phyloP scores from a whole-genome alignment of 73 alveolate species.

The Paramecium primaurelia region DNA sequence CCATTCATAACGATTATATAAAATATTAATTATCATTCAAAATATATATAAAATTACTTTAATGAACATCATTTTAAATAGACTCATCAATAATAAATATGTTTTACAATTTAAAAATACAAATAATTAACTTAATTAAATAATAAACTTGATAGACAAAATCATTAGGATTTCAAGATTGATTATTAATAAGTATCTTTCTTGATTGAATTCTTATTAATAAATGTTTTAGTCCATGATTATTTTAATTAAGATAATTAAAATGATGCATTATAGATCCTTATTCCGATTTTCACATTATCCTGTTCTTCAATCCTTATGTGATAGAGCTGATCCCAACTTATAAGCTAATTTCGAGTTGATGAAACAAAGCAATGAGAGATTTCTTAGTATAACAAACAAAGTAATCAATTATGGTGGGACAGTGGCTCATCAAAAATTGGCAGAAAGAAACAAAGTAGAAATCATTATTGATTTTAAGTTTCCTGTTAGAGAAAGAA shows the following conservation, averaged over 20 bases:
- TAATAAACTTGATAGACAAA: background rate
- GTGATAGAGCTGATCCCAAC: background rate
- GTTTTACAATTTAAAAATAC: background rate
- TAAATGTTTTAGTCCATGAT: background rate
- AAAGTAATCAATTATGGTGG: conserved; percentile 48
- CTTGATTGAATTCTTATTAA: background rate
- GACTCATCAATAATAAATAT: background rate
- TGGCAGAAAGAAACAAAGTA: conserved; percentile 62
- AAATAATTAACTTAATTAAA: no score
- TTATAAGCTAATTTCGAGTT: background rate
- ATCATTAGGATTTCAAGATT: background rate
- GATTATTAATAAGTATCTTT: background rate
- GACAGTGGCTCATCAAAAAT: conserved; percentile 53
- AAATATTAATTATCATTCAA: conserved; percentile 1
- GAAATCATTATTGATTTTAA: background rate
- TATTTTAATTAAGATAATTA: background rate
- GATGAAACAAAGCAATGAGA: background rate
- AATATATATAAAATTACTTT: background rate
- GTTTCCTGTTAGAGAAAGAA: conserved; percentile 71
- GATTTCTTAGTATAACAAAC: background rate
- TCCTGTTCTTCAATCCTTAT: background rate
- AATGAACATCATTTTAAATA: background rate
- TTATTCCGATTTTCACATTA: background rate
- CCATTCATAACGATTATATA: background rate
- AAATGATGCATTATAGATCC: conserved; percentile 22